Evolutionary conservation across 192 early-diverging fungal species (phyloP).

Genomic region (Lobulomyces angularis): DNA sequence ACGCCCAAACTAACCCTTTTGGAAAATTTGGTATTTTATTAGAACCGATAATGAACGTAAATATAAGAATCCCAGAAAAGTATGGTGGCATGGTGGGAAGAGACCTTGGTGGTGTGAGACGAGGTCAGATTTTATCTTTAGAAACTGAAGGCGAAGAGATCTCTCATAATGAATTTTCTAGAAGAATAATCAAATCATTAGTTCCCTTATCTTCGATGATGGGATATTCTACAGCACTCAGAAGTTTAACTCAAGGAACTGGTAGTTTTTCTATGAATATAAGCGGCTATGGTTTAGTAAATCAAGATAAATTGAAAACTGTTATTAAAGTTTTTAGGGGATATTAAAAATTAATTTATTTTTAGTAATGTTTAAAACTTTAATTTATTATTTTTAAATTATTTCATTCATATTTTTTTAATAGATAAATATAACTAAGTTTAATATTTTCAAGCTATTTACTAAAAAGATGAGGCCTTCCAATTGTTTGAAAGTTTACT

Average conservation of each 20-base stretch:
- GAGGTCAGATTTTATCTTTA: slow-evolving; percentile 57
- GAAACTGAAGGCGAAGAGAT: slow-evolving; percentile 18
- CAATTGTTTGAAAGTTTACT: too few species aligned
- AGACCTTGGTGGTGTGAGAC: slow-evolving; percentile 65
- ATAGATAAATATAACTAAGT: neutral
- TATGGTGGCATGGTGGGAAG: slow-evolving; percentile 66
- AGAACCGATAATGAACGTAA: slow-evolving; percentile 75
- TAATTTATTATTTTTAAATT: too few species aligned
- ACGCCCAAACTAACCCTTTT: slow-evolving; percentile 28
- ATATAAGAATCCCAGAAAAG: slow-evolving; percentile 53
- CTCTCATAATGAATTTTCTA: slow-evolving; percentile 22
- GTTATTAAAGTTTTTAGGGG: slow-evolving; percentile 56
- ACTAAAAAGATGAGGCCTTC: too few species aligned
- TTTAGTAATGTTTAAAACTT: too few species aligned
- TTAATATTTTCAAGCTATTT: too few species aligned
- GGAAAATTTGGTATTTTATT: slow-evolving; percentile 28
- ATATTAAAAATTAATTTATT: slow-evolving; percentile 18
- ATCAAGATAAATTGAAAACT: slow-evolving; percentile 51
- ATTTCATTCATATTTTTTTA: neutral
- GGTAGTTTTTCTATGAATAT: slow-evolving; percentile 77
- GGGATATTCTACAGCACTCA: slow-evolving; percentile 67
- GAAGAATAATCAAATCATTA: slow-evolving; percentile 41
- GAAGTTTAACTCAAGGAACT: slow-evolving; percentile 78
- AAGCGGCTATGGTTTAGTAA: slow-evolving; percentile 67
- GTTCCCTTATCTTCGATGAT: slow-evolving; percentile 72